Evolutionary conservation across 2,329 filamentous ascomycete genomes (phyloP).

Genomic region (Aspergillus caelatus): DNA sequence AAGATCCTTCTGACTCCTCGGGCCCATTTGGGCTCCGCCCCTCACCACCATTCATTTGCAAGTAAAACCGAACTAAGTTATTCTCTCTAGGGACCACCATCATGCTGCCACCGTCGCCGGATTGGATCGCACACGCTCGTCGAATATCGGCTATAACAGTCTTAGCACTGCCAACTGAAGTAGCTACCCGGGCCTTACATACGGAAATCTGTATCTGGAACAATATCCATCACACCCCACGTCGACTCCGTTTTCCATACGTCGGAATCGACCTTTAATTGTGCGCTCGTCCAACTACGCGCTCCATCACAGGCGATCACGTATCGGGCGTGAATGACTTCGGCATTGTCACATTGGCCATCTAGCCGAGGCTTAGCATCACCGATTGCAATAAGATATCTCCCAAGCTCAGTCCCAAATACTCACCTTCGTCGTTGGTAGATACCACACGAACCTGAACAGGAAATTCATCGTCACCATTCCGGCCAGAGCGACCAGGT

Average conservation of each 20-base stretch:
- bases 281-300: slow-evolving; percentile 15
- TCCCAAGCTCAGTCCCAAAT: no score
- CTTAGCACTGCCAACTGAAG: no score
- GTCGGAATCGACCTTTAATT: slow-evolving; percentile 12
- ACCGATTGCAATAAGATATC: no score
- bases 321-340: slow-evolving; percentile 14
- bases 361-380: neutral
- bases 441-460: neutral
- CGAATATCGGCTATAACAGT: no score
- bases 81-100: no score
- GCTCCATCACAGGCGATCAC: slow-evolving; percentile 23
- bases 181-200: neutral
- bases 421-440: neutral
- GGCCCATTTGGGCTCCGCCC: no score
- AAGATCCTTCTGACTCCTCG: no score
- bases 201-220: slow-evolving; percentile 16
- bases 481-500: neutral
- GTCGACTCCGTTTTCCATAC: neutral
- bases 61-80: no score
- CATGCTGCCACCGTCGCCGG: no score
- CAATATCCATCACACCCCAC: slow-evolving; percentile 18
- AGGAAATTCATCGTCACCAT: neutral
- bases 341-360: neutral
- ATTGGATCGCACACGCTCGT: no score
- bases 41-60: no score